Percentiles rank a stretch among this genome's conserved stretches.
Evolutionary conservation across 192 early-diverging fungal genomes (phyloP).

Genomic region (Physocladia obscura): DNA sequence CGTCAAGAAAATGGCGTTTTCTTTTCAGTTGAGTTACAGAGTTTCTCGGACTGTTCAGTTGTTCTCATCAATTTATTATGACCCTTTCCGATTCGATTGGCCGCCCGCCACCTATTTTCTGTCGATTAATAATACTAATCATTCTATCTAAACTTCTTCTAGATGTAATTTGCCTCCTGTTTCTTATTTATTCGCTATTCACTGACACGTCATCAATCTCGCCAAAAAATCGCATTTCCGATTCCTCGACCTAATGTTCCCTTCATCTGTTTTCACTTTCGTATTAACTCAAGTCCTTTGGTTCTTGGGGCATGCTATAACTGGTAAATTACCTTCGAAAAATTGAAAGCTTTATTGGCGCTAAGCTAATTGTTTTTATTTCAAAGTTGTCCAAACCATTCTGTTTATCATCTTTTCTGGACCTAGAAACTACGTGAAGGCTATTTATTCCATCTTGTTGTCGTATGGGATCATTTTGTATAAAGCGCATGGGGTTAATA

Average conservation of each 20-base stretch:
- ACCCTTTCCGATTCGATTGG: not conserved
- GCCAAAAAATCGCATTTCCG: too few relatives aligned
- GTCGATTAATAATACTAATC: not conserved
- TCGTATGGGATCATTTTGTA: slow-evolving; percentile 77
- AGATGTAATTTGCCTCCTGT: not conserved
- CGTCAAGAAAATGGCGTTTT: not conserved
- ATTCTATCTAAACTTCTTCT: not conserved
- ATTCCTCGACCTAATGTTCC: not conserved
- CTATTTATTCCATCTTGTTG: slow-evolving; percentile 66
- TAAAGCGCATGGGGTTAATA: slow-evolving; percentile 74
- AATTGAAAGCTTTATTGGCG: not conserved
- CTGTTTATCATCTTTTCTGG: slow-evolving; percentile 28
- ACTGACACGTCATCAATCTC: not conserved
- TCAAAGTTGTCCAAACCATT: slow-evolving; percentile 35
- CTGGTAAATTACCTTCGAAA: slow-evolving; percentile 1
- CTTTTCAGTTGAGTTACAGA: not conserved
- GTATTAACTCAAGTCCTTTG: slow-evolving; percentile 24
- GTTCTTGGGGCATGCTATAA: slow-evolving; percentile 32
- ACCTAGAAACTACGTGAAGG: slow-evolving; percentile 52
- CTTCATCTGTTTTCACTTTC: not conserved
- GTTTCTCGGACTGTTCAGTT: not conserved
- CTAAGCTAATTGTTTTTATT: not conserved
- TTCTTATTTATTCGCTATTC: not conserved
- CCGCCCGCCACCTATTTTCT: not conserved
- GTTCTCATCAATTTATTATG: too few relatives aligned